Evolutionary conservation across 441 rosid genomes (phyloP).

Genomic region (Brassica hybrid): DNA sequence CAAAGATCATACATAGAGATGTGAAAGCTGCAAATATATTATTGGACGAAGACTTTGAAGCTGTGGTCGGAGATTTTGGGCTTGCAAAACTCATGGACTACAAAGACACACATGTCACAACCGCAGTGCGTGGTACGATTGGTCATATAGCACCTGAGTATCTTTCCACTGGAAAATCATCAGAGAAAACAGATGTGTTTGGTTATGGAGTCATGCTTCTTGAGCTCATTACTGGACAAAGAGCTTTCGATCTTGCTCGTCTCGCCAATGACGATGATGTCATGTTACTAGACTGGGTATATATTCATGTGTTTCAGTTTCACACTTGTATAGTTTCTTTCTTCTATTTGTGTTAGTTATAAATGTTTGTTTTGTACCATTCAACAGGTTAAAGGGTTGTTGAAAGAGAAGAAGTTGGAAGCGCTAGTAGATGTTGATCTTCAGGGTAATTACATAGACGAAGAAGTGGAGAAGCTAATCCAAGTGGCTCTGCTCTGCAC

Average conservation of each 20-base stretch:
- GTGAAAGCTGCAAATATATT: slow-evolving; percentile 83
- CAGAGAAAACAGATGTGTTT: slow-evolving; percentile 81
- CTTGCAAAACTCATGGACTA: slow-evolving; percentile 82
- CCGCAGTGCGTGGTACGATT: slow-evolving; percentile 81
- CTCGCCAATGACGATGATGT: slow-evolving; percentile 85
- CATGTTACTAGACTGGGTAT: slow-evolving; percentile 90
- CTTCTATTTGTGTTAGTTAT: slow-evolving; percentile 4
- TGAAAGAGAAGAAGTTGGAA: slow-evolving; percentile 83
- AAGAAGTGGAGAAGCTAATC: slow-evolving; percentile 86
- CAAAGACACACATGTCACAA: slow-evolving; percentile 81
- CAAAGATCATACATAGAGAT: slow-evolving; percentile 79
- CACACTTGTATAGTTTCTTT: slow-evolving; percentile 3
- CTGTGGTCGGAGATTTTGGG: slow-evolving; percentile 81
- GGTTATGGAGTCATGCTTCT: slow-evolving; percentile 94
- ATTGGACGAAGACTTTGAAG: slow-evolving; percentile 79
- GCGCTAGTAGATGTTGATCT: slow-evolving; percentile 87
- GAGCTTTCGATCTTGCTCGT: slow-evolving; percentile 87
- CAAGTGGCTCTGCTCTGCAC: slow-evolving; percentile 91
- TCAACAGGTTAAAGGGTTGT: slow-evolving; percentile 75
- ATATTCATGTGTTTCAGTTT: no score
- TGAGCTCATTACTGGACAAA: slow-evolving; percentile 85
- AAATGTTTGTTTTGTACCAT: slow-evolving; percentile 13
- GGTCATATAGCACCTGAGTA: slow-evolving; percentile 85
- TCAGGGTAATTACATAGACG: slow-evolving; percentile 64
- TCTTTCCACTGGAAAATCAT: slow-evolving; percentile 77